These are phyloP conservation scores for Hymenoscyphus repandus DNA, from an alignment of 2,329 filamentous ascomycete species.

Conservation along the genomic window DNA sequence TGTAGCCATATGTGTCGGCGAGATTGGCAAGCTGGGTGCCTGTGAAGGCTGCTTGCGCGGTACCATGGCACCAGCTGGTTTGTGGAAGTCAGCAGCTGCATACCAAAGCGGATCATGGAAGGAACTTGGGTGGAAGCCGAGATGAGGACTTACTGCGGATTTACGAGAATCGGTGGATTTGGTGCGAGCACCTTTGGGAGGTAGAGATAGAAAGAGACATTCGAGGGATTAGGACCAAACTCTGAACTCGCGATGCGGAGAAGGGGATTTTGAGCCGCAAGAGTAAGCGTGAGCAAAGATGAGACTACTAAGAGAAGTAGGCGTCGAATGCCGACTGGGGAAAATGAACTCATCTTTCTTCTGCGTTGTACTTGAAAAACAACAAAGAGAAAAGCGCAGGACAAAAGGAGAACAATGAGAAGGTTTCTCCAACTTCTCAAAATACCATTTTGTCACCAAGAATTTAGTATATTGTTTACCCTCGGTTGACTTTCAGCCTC, in stretches of 20 bases:
- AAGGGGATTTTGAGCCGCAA: slow-evolving; percentile 13
- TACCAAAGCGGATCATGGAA: too few species aligned
- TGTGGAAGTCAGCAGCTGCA: background rate
- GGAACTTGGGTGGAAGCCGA: too few species aligned
- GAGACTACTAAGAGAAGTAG: too few species aligned
- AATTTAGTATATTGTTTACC: too few species aligned
- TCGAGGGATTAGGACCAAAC: slow-evolving; percentile 40
- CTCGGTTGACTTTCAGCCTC: too few species aligned
- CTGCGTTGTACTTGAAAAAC: too few species aligned
- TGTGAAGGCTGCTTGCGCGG: slow-evolving; percentile 28
- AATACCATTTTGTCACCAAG: too few species aligned
- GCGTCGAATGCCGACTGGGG: too few species aligned
- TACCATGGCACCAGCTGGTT: slow-evolving; percentile 31
- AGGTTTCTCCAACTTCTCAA: too few species aligned
- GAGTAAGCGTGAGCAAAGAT: background rate
- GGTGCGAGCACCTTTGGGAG: slow-evolving; percentile 13
- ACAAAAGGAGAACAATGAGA: too few species aligned
- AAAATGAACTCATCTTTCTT: too few species aligned
- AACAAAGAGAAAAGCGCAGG: too few species aligned
- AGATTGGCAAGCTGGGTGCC: slow-evolving; percentile 42
- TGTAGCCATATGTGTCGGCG: slow-evolving; percentile 49
- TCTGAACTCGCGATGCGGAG: slow-evolving; percentile 31
- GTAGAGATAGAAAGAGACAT: slow-evolving; percentile 28
- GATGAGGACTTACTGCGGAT: slow-evolving; percentile 12
- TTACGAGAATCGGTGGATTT: slow-evolving; percentile 21